Conservation (phyloP, 2,329 filamentous ascomycete genomes). For the Thyridium curvatum region DNA sequence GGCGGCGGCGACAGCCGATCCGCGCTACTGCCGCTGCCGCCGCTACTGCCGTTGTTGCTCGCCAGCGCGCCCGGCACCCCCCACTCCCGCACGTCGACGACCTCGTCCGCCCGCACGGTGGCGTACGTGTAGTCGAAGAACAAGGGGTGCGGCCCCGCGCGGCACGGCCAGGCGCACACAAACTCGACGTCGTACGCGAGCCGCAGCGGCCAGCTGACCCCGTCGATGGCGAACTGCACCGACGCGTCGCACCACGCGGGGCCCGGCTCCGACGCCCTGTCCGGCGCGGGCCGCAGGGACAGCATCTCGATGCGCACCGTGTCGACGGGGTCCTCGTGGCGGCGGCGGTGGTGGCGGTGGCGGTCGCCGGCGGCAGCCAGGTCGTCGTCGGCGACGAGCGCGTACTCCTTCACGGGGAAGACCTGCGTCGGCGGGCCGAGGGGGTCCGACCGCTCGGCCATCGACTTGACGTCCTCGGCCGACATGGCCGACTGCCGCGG, state of each 20-base stretch:
- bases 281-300: constrained; percentile 43
- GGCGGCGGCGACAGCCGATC: constrained; percentile 9
- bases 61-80: constrained; percentile 19
- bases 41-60: constrained; percentile 26
- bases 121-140: constrained; percentile 66
- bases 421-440: constrained; percentile 56
- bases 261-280: constrained; percentile 10
- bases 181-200: constrained; percentile 62
- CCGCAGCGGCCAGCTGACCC: constrained; percentile 55
- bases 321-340: constrained; percentile 33
- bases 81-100: constrained; percentile 63
- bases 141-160: constrained; percentile 58
- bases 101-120: constrained; percentile 54
- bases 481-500: constrained; percentile 47
- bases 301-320: constrained; percentile 65
- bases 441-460: constrained; percentile 62
- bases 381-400: constrained; percentile 50
- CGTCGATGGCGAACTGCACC: constrained; percentile 58
- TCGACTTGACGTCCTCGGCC: constrained; percentile 55
- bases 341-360: too few species aligned
- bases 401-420: constrained; percentile 64
- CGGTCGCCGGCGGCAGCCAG: constrained; percentile 24
- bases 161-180: constrained; percentile 59
- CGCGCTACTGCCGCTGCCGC: constrained; percentile 7
- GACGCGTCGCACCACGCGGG: constrained; percentile 50